Evolutionary conservation across 1,139 yeast species (phyloP).

Genomic region (Pichia sp.): DNA sequence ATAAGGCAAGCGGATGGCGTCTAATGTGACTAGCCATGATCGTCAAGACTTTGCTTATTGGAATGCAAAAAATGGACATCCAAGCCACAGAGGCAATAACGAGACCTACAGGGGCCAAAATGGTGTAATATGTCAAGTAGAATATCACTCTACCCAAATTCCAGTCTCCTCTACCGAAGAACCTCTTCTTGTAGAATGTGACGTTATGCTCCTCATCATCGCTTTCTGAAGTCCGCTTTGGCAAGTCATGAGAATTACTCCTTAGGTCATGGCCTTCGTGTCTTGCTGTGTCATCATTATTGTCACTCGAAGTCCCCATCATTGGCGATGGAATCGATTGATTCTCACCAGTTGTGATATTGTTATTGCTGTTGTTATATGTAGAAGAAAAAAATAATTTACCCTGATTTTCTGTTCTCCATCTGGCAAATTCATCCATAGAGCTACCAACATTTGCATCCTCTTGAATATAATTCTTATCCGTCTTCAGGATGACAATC

Average conservation of each 20-base stretch:
- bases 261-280: slow-evolving; percentile 8
- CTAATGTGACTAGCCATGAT: slow-evolving; percentile 73
- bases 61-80: slow-evolving; percentile 84
- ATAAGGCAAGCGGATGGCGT: slow-evolving; percentile 83
- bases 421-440: slow-evolving; percentile 74
- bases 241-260: not conserved
- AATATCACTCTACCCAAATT: slow-evolving; percentile 74
- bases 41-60: slow-evolving; percentile 74
- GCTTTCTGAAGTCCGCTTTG: too few relatives aligned
- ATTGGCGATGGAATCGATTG: not conserved
- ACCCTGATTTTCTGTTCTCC: slow-evolving; percentile 73
- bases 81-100: slow-evolving; percentile 59
- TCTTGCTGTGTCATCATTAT: too few relatives aligned
- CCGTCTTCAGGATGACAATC: slow-evolving; percentile 70
- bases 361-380: not conserved
- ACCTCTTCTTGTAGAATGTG: slow-evolving; percentile 32
- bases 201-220: slow-evolving; percentile 21
- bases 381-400: slow-evolving; percentile 63
- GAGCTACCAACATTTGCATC: slow-evolving; percentile 88
- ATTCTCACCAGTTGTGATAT: not conserved
- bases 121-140: slow-evolving; percentile 61
- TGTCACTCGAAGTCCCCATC: not conserved
- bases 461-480: slow-evolving; percentile 74
- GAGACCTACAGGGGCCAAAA: slow-evolving; percentile 62
- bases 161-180: slow-evolving; percentile 95